phyloP scores from a whole-genome alignment of 805 yeast species.

The Pichia manshurica region DNA sequence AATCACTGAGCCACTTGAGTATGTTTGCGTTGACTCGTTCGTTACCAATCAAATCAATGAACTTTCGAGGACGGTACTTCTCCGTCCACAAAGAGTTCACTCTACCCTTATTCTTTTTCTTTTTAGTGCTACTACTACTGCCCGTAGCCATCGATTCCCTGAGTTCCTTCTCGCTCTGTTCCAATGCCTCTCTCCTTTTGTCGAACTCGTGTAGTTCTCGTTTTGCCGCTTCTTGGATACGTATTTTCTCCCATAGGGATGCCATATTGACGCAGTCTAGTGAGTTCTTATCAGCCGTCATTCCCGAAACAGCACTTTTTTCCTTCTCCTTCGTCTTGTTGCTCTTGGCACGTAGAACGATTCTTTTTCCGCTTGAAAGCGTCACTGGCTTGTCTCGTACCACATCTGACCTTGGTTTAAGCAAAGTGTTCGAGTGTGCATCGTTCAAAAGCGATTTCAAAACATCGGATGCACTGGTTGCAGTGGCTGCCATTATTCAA shows the following conservation, averaged over 20 bases:
- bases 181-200: not conserved
- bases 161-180: conserved; percentile 15
- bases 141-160: conserved; percentile 3
- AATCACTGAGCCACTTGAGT: conserved; percentile 58
- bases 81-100: conserved; percentile 43
- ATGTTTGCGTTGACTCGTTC: conserved; percentile 56
- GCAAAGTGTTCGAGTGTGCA: too few species aligned
- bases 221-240: conserved; percentile 20
- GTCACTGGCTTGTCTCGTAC: conserved; percentile 14
- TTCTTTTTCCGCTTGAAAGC: conserved; percentile 22
- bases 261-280: conserved; percentile 20
- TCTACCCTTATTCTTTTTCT: not conserved
- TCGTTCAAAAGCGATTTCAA: too few species aligned
- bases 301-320: not conserved
- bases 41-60: conserved; percentile 64
- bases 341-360: conserved; percentile 19
- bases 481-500: too few species aligned
- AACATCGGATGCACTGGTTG: too few species aligned
- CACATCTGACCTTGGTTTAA: too few species aligned
- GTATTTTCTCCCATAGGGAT: conserved; percentile 19
- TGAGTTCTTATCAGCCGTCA: not conserved
- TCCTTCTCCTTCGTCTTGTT: not conserved
- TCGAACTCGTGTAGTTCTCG: conserved; percentile 9
- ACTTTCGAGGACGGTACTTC: conserved; percentile 60
- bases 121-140: too few species aligned